Conservation (phyloP, 257 asterid genomes). For the Jacaranda mimosifolia region DNA sequence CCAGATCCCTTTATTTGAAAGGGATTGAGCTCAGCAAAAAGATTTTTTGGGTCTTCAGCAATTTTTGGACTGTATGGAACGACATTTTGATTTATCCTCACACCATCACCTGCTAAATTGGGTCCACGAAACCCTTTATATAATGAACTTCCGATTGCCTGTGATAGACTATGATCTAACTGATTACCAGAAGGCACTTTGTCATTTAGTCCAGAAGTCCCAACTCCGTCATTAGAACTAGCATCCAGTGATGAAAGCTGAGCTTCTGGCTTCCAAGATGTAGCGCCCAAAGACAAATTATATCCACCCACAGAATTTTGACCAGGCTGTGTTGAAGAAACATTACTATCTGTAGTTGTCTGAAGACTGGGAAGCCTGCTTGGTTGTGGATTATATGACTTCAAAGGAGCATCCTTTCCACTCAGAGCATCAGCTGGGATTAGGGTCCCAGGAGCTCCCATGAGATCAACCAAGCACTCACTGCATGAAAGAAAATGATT, state of each 20-base stretch:
- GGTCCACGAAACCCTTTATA: slow-evolving; percentile 85
- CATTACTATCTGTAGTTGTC: slow-evolving; percentile 47
- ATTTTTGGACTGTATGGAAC: slow-evolving; percentile 70
- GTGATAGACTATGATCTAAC: slow-evolving; percentile 62
- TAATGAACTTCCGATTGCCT: slow-evolving; percentile 65
- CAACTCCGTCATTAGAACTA: slow-evolving; percentile 57
- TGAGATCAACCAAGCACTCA: slow-evolving; percentile 97
- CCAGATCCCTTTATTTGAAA: slow-evolving; percentile 86
- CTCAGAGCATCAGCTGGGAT: slow-evolving; percentile 87
- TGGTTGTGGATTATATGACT: slow-evolving; percentile 55
- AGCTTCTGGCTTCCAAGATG: slow-evolving; percentile 55
- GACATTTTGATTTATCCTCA: slow-evolving; percentile 72
- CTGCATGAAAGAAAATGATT: slow-evolving; percentile 62
- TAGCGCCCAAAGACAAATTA: slow-evolving; percentile 45
- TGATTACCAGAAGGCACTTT: slow-evolving; percentile 54
- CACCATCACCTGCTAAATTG: slow-evolving; percentile 67
- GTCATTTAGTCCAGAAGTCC: slow-evolving; percentile 67
- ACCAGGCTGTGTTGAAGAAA: slow-evolving; percentile 48
- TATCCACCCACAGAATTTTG: slow-evolving; percentile 47
- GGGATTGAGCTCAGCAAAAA: slow-evolving; percentile 96
- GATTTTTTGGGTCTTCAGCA: slow-evolving; percentile 79
- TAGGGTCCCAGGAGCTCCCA: slow-evolving; percentile 99
- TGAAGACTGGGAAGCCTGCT: slow-evolving; percentile 59
- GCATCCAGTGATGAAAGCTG: slow-evolving; percentile 46
- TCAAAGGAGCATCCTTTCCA: slow-evolving; percentile 74